Base-by-base conservation (phyloP, 352 stramenopile species). In the Phytophthora citrophthora region DNA sequence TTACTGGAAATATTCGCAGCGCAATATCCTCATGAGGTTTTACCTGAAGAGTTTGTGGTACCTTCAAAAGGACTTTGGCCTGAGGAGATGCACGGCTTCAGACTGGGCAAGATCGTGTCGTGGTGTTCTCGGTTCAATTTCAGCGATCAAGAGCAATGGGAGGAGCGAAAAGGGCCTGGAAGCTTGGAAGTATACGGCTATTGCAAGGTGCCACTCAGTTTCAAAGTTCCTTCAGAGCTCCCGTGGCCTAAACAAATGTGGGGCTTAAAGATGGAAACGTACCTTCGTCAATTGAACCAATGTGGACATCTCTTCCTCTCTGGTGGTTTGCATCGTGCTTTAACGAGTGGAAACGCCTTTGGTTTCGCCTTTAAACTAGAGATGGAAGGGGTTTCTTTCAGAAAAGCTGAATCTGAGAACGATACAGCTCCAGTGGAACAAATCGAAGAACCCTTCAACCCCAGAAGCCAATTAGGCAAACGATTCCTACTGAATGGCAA, bases 291-390 rank as follows among this genome's bases (percentile, higher is more conserved):
- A 10, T 31, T 76, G 44, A 43, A 69, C 32, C 40, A 26, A 32
- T 63, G 43, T 29, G 63, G 62, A 3, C 41, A 66, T 18, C 38
- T 70, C 13, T 65, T 66, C 51, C 38, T 72, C 2, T 36, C 41
- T 43, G 43, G 32, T 4, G 52, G 39, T 15, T 20, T 61, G 8
- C 24, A 54, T 20, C 29, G 23, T 40, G 60, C 36, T n/a, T 45
- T 60, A 26, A 36, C 40, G 12, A 44, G 31, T 12, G 52, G 61
- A 11, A 36, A 57, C 36, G 27, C 45, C 5, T 54, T 72, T 24
- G 68, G 68, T 1, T 76, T 76, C 58, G 56, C 72, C 16, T 69
- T 76, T 10, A 65, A 76, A 61, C 52, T 76, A 5, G 12, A n/a
- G 3, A 27, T 12, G 5, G 32, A 54, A 2, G 26, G 13, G 4